Percentiles rank a stretch among this genome's conserved stretches.
These are phyloP conservation scores for Pythium guiyangense DNA, from an alignment of 352 stramenopile genomes.

Conservation along the genomic window DNA sequence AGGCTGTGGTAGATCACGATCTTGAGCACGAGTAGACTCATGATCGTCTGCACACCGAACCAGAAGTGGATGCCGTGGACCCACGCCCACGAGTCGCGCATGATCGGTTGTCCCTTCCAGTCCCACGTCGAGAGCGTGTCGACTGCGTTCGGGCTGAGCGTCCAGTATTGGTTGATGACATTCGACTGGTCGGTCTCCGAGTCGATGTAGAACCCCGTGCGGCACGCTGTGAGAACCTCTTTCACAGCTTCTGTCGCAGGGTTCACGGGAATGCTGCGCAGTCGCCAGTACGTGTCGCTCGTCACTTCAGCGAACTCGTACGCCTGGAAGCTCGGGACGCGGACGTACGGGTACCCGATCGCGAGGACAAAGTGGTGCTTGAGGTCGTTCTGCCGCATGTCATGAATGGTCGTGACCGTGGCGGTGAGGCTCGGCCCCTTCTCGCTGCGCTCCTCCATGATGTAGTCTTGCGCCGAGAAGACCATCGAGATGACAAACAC, in stretches of 20 bases:
- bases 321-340: too few relatives aligned
- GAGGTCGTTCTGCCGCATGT: too few relatives aligned
- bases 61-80: constrained; percentile 39
- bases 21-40: constrained; percentile 29
- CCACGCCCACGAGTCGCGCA: constrained; percentile 46
- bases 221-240: too few relatives aligned
- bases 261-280: too few relatives aligned
- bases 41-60: constrained; percentile 34
- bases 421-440: too few relatives aligned
- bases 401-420: too few relatives aligned
- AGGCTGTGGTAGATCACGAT: constrained; percentile 32
- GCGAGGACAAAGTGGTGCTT: too few relatives aligned
- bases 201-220: constrained; percentile 17
- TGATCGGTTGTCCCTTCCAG: constrained; percentile 20
- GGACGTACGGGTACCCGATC: too few relatives aligned
- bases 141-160: too few relatives aligned
- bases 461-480: neutral
- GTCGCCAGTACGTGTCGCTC: too few relatives aligned
- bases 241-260: too few relatives aligned
- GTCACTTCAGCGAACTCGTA: too few relatives aligned
- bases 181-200: constrained; percentile 30
- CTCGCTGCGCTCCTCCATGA: neutral
- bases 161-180: constrained; percentile 23
- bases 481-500: constrained; percentile 19
- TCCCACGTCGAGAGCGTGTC: neutral